Conservation (phyloP, 495 filamentous ascomycete species). For the Hypoxylon lienhwacheense region DNA sequence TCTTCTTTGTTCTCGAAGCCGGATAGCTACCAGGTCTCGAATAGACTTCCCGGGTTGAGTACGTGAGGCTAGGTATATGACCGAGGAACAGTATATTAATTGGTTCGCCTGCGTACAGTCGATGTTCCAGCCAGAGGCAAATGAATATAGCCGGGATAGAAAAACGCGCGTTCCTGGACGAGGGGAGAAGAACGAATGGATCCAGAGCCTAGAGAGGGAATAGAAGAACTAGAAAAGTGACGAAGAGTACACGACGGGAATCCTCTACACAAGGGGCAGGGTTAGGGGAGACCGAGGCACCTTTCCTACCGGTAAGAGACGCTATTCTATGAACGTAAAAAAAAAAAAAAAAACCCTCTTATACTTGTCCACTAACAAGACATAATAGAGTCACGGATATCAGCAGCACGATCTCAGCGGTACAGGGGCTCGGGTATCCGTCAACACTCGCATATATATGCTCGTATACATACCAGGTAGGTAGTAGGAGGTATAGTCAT, state of each 20-base stretch:
- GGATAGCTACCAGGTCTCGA: slow-evolving; percentile 14
- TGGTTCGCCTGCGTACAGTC: slow-evolving; percentile 23
- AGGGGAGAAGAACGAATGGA: slow-evolving; percentile 16
- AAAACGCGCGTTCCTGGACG: slow-evolving; percentile 31
- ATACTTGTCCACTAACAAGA: slow-evolving; percentile 9
- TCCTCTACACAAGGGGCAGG: slow-evolving; percentile 3
- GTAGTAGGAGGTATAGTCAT: too few relatives aligned
- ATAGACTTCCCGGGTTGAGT: slow-evolving; percentile 29
- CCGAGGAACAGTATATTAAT: slow-evolving; percentile 37
- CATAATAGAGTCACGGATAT: slow-evolving; percentile 19
- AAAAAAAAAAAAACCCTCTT: too few relatives aligned
- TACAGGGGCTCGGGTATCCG: slow-evolving; percentile 1
- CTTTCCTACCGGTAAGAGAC: slow-evolving; percentile 2
- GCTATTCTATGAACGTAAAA: slow-evolving; percentile 20
- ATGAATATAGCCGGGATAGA: slow-evolving; percentile 38
- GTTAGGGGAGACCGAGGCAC: slow-evolving; percentile 9
- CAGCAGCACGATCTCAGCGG: slow-evolving; percentile 11
- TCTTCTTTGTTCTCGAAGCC: slow-evolving; percentile 30
- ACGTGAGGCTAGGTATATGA: slow-evolving; percentile 25
- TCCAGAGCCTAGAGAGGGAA: slow-evolving; percentile 16
- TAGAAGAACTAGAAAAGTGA: slow-evolving; percentile 1
- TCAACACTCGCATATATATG: slow-evolving; percentile 2
- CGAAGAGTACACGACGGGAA: neutral
- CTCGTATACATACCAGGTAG: neutral
- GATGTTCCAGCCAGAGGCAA: slow-evolving; percentile 27